phyloP scores from a whole-genome alignment of 306 rosid species.

The Comarum palustre region DNA sequence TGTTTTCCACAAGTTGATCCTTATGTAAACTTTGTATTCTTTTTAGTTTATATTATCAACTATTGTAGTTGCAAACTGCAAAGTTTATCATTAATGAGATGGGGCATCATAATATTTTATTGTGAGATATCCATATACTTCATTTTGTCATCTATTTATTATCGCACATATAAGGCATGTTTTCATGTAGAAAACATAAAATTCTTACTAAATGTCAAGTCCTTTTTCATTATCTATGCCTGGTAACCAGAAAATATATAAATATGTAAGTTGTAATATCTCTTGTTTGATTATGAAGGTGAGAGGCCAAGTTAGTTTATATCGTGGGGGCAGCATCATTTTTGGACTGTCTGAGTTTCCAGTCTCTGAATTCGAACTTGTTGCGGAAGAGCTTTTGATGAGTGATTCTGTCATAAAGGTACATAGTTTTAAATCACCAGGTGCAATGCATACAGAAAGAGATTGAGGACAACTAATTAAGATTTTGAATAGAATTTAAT shows the following conservation, averaged over 20 bases:
- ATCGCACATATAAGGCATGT: not conserved
- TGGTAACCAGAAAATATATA: not conserved
- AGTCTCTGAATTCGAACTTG: slow-evolving; percentile 94
- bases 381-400: slow-evolving; percentile 97
- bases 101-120: not conserved
- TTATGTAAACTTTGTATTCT: not conserved
- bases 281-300: slow-evolving; percentile 59
- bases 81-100: not conserved
- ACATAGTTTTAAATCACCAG: slow-evolving; percentile 14
- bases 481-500: not conserved
- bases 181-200: not conserved
- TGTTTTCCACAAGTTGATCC: slow-evolving; percentile 7
- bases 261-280: not conserved
- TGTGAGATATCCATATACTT: not conserved
- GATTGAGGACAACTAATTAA: not conserved
- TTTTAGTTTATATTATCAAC: not conserved
- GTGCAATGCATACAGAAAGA: not conserved
- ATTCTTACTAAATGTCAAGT: not conserved
- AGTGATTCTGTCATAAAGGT: slow-evolving; percentile 92
- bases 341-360: slow-evolving; percentile 90
- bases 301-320: slow-evolving; percentile 90
- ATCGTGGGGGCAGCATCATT: slow-evolving; percentile 81
- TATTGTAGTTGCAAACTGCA: not conserved
- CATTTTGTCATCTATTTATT: not conserved
- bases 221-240: not conserved